Evolutionary conservation across 2,329 filamentous ascomycete species (phyloP).

Genomic region (Hymenoscyphus fraxineus): DNA sequence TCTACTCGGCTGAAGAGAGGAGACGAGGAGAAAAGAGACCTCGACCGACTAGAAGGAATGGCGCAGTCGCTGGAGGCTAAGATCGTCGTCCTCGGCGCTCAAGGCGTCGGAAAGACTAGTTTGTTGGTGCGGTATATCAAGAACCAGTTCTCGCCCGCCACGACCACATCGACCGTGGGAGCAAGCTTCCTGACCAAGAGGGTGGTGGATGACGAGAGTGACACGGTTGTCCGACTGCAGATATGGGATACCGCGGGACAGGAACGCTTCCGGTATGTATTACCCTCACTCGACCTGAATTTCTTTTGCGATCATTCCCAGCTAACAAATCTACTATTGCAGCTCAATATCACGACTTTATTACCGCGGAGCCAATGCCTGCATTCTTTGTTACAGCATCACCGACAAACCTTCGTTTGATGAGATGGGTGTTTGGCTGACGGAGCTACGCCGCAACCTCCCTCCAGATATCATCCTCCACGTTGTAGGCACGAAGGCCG

Average conservation of each 20-base stretch:
- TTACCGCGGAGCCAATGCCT: slow-evolving; percentile 92
- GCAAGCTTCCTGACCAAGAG: slow-evolving; percentile 77
- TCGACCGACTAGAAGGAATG: slow-evolving; percentile 21
- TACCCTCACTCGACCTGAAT: not conserved
- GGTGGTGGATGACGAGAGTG: slow-evolving; percentile 77
- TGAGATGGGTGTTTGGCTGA: slow-evolving; percentile 90
- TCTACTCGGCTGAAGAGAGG: not conserved
- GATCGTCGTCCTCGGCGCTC: slow-evolving; percentile 76
- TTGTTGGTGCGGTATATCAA: slow-evolving; percentile 65
- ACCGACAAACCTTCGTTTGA: slow-evolving; percentile 80
- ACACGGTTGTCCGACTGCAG: slow-evolving; percentile 83
- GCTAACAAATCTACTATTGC: slow-evolving; percentile 7
- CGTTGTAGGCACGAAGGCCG: slow-evolving; percentile 91
- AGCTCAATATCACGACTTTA: slow-evolving; percentile 86
- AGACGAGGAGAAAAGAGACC: not conserved
- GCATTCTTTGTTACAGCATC: slow-evolving; percentile 92
- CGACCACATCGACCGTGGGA: slow-evolving; percentile 63
- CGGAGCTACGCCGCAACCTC: slow-evolving; percentile 76
- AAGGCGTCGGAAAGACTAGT: slow-evolving; percentile 77
- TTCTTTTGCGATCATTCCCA: not conserved
- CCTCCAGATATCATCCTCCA: slow-evolving; percentile 73
- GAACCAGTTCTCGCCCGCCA: slow-evolving; percentile 33
- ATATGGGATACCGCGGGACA: slow-evolving; percentile 97
- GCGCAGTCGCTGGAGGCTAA: slow-evolving; percentile 69
- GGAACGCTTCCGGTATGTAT: slow-evolving; percentile 70